phyloP scores from a whole-genome alignment of 768 basidiomycete species.

The Pleurotus ostreatus region DNA sequence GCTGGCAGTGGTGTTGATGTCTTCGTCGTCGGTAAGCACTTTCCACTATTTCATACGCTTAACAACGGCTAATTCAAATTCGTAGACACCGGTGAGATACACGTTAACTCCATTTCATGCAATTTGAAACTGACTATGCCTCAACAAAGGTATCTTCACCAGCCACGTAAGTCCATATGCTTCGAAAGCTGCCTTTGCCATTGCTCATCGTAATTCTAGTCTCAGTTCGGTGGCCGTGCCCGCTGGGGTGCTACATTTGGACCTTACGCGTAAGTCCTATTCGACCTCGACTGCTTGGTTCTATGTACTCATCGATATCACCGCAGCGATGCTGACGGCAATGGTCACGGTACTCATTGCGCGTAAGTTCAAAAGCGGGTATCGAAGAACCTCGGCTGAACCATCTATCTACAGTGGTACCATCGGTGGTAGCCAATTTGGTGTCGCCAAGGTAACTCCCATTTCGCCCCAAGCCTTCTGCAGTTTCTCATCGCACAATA shows the following conservation, averaged over 20 bases:
- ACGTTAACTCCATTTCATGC: neutral
- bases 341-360: conserved; percentile 40
- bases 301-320: neutral
- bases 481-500: conserved; percentile 9
- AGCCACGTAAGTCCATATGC: conserved; percentile 17
- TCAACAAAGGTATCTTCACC: conserved; percentile 16
- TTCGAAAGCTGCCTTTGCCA: neutral
- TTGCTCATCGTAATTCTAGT: conserved; percentile 13
- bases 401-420: conserved; percentile 21
- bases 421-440: conserved; percentile 28
- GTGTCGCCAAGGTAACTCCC: conserved; percentile 26
- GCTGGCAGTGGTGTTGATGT: conserved; percentile 35
- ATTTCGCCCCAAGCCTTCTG: neutral
- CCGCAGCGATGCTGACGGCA: conserved; percentile 26
- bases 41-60: neutral
- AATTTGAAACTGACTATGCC: neutral
- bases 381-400: neutral
- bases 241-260: conserved; percentile 35
- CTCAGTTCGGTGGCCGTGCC: conserved; percentile 38
- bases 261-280: conserved; percentile 12
- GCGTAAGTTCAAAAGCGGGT: conserved; percentile 19
- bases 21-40: conserved; percentile 34
- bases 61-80: neutral
- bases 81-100: conserved; percentile 21
- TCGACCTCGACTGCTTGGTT: neutral